phyloP scores from a whole-genome alignment of 2,329 filamentous ascomycete genomes.

The Aspergillus sp. region DNA sequence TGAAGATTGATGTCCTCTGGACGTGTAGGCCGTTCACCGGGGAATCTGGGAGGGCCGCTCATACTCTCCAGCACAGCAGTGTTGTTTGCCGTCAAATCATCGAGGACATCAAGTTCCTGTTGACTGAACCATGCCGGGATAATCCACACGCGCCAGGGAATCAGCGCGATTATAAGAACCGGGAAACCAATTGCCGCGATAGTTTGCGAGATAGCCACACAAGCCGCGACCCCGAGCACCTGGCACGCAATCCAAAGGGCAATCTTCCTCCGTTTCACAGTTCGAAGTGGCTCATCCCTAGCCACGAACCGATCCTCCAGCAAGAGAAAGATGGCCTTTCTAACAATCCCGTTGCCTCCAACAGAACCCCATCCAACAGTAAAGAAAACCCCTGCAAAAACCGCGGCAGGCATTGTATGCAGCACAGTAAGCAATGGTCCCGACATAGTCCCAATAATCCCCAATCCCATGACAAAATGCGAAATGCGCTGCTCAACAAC shows the following conservation, averaged over 20 bases:
- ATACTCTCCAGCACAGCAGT: slow-evolving; percentile 49
- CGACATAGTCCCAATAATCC: slow-evolving; percentile 70
- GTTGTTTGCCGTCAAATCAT: slow-evolving; percentile 49
- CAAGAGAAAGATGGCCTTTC: slow-evolving; percentile 60
- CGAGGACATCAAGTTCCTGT: slow-evolving; percentile 45
- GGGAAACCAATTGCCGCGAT: slow-evolving; percentile 55
- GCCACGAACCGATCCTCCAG: slow-evolving; percentile 55
- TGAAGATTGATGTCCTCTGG: slow-evolving; percentile 15
- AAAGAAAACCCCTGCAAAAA: slow-evolving; percentile 71
- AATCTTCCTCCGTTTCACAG: slow-evolving; percentile 41
- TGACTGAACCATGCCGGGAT: slow-evolving; percentile 47
- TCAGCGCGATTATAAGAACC: slow-evolving; percentile 50
- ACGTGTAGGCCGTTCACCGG: slow-evolving; percentile 15
- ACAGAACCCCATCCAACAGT: slow-evolving; percentile 73
- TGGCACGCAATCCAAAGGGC: slow-evolving; percentile 48
- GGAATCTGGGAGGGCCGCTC: slow-evolving; percentile 42
- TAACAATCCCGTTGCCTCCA: slow-evolving; percentile 64
- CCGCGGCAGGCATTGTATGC: slow-evolving; percentile 67
- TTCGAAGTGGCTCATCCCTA: slow-evolving; percentile 41
- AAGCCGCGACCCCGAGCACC: slow-evolving; percentile 45
- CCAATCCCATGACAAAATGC: slow-evolving; percentile 67
- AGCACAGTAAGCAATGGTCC: slow-evolving; percentile 64
- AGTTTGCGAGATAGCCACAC: slow-evolving; percentile 54
- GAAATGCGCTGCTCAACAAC: slow-evolving; percentile 64
- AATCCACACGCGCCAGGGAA: slow-evolving; percentile 47